Percentiles rank a stretch among this genome's conserved stretches.
phyloP scores from a whole-genome alignment of 306 rosid species.

The Trifolium fragiferum region DNA sequence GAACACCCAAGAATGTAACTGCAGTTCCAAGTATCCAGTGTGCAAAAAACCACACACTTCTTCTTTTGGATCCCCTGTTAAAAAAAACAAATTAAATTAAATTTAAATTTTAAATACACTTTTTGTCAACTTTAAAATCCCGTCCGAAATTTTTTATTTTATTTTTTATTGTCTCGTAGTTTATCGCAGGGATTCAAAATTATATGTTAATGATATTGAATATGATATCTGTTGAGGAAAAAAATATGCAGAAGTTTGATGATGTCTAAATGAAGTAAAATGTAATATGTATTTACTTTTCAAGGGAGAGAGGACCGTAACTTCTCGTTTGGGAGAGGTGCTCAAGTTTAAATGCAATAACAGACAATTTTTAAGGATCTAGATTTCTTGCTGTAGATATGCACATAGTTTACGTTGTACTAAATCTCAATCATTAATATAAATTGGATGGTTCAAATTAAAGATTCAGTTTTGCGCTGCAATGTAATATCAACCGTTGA shows the following conservation, averaged over 20 bases:
- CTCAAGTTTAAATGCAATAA: background rate
- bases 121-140: background rate
- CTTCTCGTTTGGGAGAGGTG: too few relatives aligned
- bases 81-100: background rate
- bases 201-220: background rate
- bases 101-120: background rate
- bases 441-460: too few relatives aligned
- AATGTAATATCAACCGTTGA: too few relatives aligned
- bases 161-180: background rate
- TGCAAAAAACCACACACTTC: conserved; percentile 70
- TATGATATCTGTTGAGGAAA: background rate
- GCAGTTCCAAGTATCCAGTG: conserved; percentile 85
- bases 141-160: too few relatives aligned
- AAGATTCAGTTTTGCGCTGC: too few relatives aligned
- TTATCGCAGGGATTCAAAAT: background rate
- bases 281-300: background rate
- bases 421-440: too few relatives aligned
- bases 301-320: background rate
- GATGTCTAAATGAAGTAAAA: background rate
- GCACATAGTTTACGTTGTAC: too few relatives aligned
- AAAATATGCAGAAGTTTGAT: background rate
- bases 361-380: background rate
- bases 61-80: conserved; percentile 72
- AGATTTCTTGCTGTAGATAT: too few relatives aligned
- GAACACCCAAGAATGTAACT: conserved; percentile 63